phyloP scores from a whole-genome alignment of 345 rosid species.

The Nephelium lappaceum region DNA sequence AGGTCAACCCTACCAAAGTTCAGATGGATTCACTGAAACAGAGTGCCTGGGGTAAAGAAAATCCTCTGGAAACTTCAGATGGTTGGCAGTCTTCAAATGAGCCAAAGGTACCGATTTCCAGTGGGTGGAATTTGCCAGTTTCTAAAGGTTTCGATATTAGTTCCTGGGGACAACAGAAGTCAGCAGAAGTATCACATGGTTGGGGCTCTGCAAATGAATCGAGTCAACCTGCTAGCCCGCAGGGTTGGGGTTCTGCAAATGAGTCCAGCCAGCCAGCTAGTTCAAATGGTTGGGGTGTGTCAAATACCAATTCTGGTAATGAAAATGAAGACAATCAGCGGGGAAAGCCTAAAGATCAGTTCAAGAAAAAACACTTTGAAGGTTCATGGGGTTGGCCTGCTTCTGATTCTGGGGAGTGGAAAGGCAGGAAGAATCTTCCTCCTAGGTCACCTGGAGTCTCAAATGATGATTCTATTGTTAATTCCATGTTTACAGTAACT shows the following conservation, averaged over 20 bases:
- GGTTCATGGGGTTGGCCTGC: constrained; percentile 47
- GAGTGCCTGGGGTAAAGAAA: constrained; percentile 27
- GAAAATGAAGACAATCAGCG: constrained; percentile 38
- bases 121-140: not conserved
- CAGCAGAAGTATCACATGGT: constrained; percentile 29
- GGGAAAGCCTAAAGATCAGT: constrained; percentile 41
- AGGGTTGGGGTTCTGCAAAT: constrained; percentile 41
- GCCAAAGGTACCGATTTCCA: not conserved
- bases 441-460: constrained; percentile 43
- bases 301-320: constrained; percentile 27
- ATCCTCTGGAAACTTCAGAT: constrained; percentile 10
- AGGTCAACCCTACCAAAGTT: constrained; percentile 8
- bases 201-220: constrained; percentile 48
- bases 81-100: not conserved
- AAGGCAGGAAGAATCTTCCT: constrained; percentile 54
- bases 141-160: not conserved
- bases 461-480: constrained; percentile 34
- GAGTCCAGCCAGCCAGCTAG: constrained; percentile 34
- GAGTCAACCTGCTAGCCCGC: constrained; percentile 24
- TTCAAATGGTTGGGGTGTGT: constrained; percentile 40
- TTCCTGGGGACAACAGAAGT: constrained; percentile 30
- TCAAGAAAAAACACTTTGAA: constrained; percentile 46
- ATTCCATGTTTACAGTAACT: constrained; percentile 53
- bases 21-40: constrained; percentile 18
- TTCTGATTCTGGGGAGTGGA: constrained; percentile 62